Percentiles rank a stretch among this genome's conserved stretches.
These are phyloP conservation scores for Casuarina cunninghamiana DNA, from an alignment of 306 rosid genomes.

Conservation along the genomic window DNA sequence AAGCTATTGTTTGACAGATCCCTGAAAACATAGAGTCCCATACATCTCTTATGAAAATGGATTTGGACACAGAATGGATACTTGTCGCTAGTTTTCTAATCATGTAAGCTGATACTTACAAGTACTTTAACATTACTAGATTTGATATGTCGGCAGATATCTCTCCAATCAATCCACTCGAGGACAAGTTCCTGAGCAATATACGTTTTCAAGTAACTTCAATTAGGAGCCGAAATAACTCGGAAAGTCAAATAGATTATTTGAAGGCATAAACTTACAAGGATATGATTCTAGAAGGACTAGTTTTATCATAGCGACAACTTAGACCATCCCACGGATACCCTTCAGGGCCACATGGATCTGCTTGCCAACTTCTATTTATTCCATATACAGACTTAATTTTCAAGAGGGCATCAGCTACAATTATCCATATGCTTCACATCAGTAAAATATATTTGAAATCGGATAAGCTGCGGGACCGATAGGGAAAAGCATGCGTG, in stretches of 20 bases:
- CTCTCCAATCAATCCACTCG: constrained; percentile 47
- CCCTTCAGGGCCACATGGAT: constrained; percentile 52
- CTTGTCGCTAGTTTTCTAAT: background rate
- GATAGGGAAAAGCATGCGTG: background rate
- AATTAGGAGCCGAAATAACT: background rate
- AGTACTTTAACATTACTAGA: constrained; percentile 36
- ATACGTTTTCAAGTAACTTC: background rate
- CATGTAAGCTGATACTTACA: constrained; percentile 39
- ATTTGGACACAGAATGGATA: too few species aligned
- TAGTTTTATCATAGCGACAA: constrained; percentile 33
- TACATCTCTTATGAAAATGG: background rate
- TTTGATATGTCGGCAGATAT: constrained; percentile 39
- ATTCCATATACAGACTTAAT: constrained; percentile 49
- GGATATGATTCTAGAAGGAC: constrained; percentile 45
- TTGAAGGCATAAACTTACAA: constrained; percentile 39
- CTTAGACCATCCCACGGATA: constrained; percentile 56
- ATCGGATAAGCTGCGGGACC: background rate
- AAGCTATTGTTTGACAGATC: constrained; percentile 59
- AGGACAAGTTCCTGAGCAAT: constrained; percentile 46
- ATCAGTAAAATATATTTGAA: background rate
- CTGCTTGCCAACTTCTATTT: constrained; percentile 56
- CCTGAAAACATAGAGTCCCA: constrained; percentile 30
- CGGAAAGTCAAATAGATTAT: background rate
- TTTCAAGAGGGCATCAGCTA: constrained; percentile 50
- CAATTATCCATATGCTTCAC: background rate